Conservation (phyloP, 495 filamentous ascomycete genomes). For the Xanthoparmelia taractica region DNA sequence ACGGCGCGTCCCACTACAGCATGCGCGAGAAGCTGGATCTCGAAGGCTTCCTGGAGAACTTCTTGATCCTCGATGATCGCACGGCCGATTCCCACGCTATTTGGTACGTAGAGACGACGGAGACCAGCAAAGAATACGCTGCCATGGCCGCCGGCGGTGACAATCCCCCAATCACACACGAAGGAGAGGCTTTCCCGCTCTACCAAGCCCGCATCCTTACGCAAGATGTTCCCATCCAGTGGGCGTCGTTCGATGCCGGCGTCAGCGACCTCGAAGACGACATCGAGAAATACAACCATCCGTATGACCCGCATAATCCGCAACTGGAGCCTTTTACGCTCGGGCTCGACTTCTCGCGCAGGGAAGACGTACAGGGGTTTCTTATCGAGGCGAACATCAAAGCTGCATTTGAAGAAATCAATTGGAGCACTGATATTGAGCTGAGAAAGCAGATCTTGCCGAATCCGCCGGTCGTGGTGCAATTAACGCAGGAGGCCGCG, state of each 20-base stretch:
- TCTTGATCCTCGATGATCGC: not conserved
- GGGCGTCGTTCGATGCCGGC: not conserved
- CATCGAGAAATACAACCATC: not conserved
- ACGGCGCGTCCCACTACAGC: not conserved
- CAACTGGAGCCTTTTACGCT: not conserved
- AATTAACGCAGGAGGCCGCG: not conserved
- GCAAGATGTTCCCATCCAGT: not conserved
- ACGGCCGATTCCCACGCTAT: not conserved
- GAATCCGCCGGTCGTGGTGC: not conserved
- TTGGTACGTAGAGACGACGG: not conserved
- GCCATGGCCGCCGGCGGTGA: not conserved
- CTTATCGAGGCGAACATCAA: not conserved
- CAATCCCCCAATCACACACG: not conserved
- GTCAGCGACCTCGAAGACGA: not conserved
- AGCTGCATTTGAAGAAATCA: not conserved
- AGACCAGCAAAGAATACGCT: not conserved
- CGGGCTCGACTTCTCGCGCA: not conserved
- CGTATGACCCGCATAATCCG: not conserved
- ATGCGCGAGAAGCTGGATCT: not conserved
- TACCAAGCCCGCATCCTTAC: not conserved
- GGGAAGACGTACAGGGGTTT: not conserved
- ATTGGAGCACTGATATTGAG: not conserved
- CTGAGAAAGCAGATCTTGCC: not conserved
- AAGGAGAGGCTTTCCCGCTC: not conserved
- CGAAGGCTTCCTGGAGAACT: not conserved